These are phyloP conservation scores for Termitomyces sp. DNA, from an alignment of 768 basidiomycete genomes.

Conservation along the genomic window DNA sequence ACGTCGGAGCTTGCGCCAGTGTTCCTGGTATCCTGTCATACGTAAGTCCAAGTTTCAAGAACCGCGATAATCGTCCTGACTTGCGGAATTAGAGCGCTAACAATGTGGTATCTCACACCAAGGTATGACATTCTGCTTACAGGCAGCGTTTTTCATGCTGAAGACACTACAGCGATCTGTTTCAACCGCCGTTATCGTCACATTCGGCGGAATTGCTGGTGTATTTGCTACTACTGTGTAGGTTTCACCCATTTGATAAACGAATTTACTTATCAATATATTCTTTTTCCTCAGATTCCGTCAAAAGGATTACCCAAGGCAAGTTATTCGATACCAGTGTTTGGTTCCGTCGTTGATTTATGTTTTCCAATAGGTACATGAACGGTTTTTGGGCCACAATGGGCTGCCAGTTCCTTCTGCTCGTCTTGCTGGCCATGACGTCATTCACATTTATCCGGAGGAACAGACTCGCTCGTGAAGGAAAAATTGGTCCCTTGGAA, in stretches of 20 bases:
- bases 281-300: constrained; percentile 14
- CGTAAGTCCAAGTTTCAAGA: constrained; percentile 17
- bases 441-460: constrained; percentile 22
- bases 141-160: not conserved
- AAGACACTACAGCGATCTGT: constrained; percentile 24
- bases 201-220: constrained; percentile 32
- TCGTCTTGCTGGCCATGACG: constrained; percentile 22
- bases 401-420: constrained; percentile 27
- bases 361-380: constrained; percentile 8
- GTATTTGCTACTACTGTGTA: constrained; percentile 32
- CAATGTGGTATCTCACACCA: constrained; percentile 26
- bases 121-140: constrained; percentile 11
- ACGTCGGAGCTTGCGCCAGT: constrained; percentile 27
- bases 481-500: constrained; percentile 26
- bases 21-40: constrained; percentile 34
- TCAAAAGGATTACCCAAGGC: constrained; percentile 28
- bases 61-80: not conserved
- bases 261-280: not conserved
- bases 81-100: not conserved
- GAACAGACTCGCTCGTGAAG: constrained; percentile 27
- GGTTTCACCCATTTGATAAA: not conserved
- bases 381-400: constrained; percentile 30
- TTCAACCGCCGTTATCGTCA: constrained; percentile 28
- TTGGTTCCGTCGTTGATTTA: not conserved
- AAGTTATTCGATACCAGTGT: not conserved